Base-by-base conservation (phyloP, 2,329 filamentous ascomycete genomes). In the Cordyceps tenuipes region DNA sequence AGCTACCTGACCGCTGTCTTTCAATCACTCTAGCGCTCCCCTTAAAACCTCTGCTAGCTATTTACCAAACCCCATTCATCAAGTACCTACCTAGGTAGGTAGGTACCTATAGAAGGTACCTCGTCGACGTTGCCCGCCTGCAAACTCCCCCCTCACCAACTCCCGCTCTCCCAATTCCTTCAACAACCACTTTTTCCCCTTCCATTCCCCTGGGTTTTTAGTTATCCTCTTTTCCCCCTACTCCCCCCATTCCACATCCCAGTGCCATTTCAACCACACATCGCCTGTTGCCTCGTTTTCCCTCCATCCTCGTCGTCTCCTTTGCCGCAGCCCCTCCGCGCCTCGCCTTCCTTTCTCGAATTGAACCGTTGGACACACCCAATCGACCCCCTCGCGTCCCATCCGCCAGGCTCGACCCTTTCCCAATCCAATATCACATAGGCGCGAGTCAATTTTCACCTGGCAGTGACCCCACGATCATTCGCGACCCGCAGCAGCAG, bases 181-280 rank as follows among this genome's bases (percentile, higher is more conserved):
- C 53, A 31, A 56, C 53, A 31, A 56, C 43, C 54, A 57, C 43
- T 64, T 51, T 56, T 60, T 63, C 56, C 29, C 44, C 34, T 23
- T 19, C 39, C 34, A 23, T 29, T 61, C 49, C 55, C n/a, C 44
- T 46, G 49, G 48, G 55, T 50, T 43, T 57, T 43, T 57, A 50
- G 43, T 31, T 46, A 46, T 57, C 55, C 49, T 57, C 41, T 41
- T 23, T 21, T 26, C 43, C 36, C 43, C 23, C 34, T 43, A 41
- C 34, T 41, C 34, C 46, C 46, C 46, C 55, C 34, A 34, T 31
- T 50, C 41, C 46, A 46, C 34, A 46, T 41, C 43, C 52, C 44
- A 56, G 46, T 46, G 47, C 55, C 55, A 50, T 49, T 50, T 49
- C 55, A 57, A 57, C 41, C 55, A 23, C 55, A 57, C 36, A 57